phyloP scores from a whole-genome alignment of 2,329 filamentous ascomycete genomes.

The Sarocladium kiliense region DNA sequence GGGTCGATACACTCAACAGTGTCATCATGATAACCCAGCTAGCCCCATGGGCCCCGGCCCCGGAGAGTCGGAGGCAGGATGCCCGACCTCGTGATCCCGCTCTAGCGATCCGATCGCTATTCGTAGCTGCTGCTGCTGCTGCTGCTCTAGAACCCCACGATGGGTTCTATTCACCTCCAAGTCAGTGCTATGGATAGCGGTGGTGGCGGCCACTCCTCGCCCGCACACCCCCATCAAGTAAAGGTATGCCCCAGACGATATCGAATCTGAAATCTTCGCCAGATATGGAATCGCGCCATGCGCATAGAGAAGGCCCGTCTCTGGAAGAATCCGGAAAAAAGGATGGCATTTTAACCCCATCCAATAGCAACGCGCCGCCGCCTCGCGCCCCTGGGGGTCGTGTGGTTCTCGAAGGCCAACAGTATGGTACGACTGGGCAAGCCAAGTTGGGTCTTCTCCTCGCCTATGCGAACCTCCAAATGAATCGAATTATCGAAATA shows the following conservation, averaged over 20 bases:
- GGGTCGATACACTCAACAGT: not conserved
- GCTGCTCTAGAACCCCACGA: not conserved
- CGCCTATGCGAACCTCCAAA: not conserved
- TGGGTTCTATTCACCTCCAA: not conserved
- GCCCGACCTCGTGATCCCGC: not conserved
- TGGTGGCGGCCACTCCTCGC: not conserved
- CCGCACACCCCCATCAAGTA: not conserved
- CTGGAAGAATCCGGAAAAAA: slow-evolving; percentile 8
- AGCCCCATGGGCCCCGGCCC: not conserved
- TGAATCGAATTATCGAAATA: not conserved
- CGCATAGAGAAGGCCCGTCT: slow-evolving; percentile 4
- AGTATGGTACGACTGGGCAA: not conserved
- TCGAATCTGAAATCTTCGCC: slow-evolving; percentile 1
- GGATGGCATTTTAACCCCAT: not conserved
- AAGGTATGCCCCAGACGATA: not conserved
- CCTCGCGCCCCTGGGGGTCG: not conserved
- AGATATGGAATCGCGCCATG: not conserved
- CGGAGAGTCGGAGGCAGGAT: not conserved
- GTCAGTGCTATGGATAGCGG: not conserved
- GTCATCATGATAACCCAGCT: not conserved
- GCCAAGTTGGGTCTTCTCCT: not conserved
- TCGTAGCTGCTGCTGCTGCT: not conserved
- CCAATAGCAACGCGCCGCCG: not conserved
- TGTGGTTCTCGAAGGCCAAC: not conserved
- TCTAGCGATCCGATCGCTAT: not conserved